Base-by-base conservation (phyloP, 2,329 filamentous ascomycete genomes). In the Akanthomyces muscarius region DNA sequence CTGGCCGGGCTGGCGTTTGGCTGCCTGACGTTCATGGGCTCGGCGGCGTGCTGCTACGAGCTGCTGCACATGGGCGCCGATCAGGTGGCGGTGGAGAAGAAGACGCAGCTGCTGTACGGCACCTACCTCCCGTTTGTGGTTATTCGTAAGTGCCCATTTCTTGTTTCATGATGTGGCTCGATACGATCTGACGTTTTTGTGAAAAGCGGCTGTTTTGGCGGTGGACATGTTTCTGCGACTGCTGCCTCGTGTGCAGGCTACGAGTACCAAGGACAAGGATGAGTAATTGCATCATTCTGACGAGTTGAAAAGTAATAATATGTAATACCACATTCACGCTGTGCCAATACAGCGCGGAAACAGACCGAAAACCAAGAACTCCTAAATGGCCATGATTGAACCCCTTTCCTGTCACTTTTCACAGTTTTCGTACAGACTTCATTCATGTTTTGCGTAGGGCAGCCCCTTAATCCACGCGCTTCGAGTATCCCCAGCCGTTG, bases 401-500 rank as follows among this genome's bases (percentile, higher is more conserved):
- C 4, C 11, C 1, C 8, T 47, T 50, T 14, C 38, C 21, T 62
- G 21, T 53, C 21, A 47, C 50, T 25, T 51, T 21, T 23, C 33
- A 25, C 48, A 8, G 8, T 13, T 54, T 42, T 50, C 38, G 58
- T 53, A 50, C 60, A 56, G 13, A 13, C 18, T 7, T 2, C 30
- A 30, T 5, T 4, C 5, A 8, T n/a, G 14, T 52, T 23, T 21
- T 16, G 30, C n/a, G 21, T 21, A 23, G 14, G 38, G 13, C 21
- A 16, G 21, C 4, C 7, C 1, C 13, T 63, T 66, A 83, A 65
- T 83, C 82, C 56, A 81, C 76, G 64, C 83, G 73, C 73, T 86
- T 86, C 30, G 81, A 75, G 64, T 85, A 85, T 2, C 84, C 84
- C 84, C 84, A 86, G 54, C 84, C 84, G 61, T 86, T 86, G 10